Conservation (phyloP, 1,284 basidiomycete genomes). For the Boletus smithii region DNA sequence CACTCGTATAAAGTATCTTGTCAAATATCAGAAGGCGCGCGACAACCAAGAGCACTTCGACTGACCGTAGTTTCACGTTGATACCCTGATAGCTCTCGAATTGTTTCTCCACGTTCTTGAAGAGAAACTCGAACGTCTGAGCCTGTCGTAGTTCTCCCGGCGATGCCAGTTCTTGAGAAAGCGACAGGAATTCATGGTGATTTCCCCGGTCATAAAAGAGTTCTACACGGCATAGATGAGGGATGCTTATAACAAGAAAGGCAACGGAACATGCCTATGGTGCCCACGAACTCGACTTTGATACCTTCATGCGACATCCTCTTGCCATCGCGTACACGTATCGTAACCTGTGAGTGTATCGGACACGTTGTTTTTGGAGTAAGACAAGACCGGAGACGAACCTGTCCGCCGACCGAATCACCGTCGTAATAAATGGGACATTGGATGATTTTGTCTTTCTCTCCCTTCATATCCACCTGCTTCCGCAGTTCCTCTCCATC, state of each 20-base stretch:
- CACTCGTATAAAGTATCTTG: conserved; percentile 91
- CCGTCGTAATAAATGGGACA: conserved; percentile 97
- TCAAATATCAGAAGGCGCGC: conserved; percentile 4
- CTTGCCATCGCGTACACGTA: conserved; percentile 93
- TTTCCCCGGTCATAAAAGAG: conserved; percentile 96
- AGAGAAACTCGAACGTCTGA: conserved; percentile 92
- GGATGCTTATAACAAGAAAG: background rate
- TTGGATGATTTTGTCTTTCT: conserved; percentile 77
- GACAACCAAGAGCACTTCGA: background rate
- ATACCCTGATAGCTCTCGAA: conserved; percentile 98
- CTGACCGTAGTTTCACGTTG: conserved; percentile 92
- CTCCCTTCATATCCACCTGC: conserved; percentile 68
- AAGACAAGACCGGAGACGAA: conserved; percentile 38
- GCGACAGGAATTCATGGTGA: conserved; percentile 95
- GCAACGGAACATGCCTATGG: conserved; percentile 68
- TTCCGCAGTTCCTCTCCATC: conserved; percentile 85
- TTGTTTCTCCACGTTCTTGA: conserved; percentile 99
- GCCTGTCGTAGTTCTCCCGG: conserved; percentile 94
- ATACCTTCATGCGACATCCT: conserved; percentile 95
- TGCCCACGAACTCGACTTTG: conserved; percentile 96
- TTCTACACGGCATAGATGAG: conserved; percentile 41
- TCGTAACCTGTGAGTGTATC: conserved; percentile 59
- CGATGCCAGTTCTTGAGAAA: conserved; percentile 91
- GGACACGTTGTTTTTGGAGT: background rate
- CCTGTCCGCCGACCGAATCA: conserved; percentile 85